phyloP scores from a whole-genome alignment of 257 asterid genomes.

The Handroanthus guayacan region DNA sequence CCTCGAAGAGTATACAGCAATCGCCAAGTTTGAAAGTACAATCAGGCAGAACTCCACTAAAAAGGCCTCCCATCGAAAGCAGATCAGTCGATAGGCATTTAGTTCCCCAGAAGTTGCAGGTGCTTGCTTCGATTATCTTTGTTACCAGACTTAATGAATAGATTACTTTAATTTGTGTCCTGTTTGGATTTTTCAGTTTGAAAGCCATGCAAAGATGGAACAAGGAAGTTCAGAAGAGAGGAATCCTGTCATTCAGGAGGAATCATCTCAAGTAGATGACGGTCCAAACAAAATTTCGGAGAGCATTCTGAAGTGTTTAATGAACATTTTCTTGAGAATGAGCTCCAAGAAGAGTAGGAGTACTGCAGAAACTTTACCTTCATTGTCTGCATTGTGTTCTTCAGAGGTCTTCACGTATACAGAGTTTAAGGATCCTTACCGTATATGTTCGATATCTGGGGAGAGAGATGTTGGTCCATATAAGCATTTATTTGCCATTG shows the following conservation, averaged over 20 bases:
- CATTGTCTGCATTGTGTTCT: conserved; percentile 41
- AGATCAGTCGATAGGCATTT: conserved; percentile 44
- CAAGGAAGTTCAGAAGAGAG: conserved; percentile 47
- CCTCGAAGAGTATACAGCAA: conserved; percentile 54
- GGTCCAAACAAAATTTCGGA: conserved; percentile 73
- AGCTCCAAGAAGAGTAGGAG: conserved; percentile 58
- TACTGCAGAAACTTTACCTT: conserved; percentile 49
- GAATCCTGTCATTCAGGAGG: conserved; percentile 34
- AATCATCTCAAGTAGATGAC: conserved; percentile 39
- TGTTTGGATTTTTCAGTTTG: conserved; percentile 49
- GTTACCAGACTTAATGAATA: background rate
- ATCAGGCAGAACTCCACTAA: conserved; percentile 52
- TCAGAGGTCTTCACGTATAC: conserved; percentile 36
- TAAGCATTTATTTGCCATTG: conserved; percentile 59
- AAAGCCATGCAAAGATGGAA: conserved; percentile 35
- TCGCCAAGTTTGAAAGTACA: conserved; percentile 45
- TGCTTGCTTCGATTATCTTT: conserved; percentile 22
- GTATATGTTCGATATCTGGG: conserved; percentile 58
- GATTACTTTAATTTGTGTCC: background rate
- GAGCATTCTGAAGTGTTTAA: conserved; percentile 68
- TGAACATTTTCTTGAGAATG: conserved; percentile 64
- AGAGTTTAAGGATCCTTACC: conserved; percentile 69
- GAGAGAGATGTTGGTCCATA: conserved; percentile 74
- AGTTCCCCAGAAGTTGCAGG: conserved; percentile 58
- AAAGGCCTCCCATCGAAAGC: conserved; percentile 49